Conservation (phyloP, 2,329 filamentous ascomycete genomes). For the Fusarium cicatricum region DNA sequence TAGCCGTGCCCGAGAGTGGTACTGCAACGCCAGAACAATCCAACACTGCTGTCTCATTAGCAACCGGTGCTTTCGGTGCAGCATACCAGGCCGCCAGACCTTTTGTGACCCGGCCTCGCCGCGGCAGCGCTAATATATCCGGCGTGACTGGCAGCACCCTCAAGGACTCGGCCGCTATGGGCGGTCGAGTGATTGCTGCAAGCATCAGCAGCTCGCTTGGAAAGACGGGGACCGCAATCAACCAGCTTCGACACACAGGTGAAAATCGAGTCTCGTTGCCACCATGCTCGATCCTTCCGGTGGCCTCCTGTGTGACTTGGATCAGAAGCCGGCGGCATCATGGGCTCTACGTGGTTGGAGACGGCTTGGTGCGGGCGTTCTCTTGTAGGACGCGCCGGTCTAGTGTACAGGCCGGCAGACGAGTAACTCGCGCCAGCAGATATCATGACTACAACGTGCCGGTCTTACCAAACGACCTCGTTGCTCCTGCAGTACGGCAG, state of each 20-base stretch:
- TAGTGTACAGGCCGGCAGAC: slow-evolving; percentile 61
- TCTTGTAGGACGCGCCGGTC: slow-evolving; percentile 64
- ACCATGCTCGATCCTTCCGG: slow-evolving; percentile 59
- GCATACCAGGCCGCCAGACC: slow-evolving; percentile 74
- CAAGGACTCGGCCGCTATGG: slow-evolving; percentile 71
- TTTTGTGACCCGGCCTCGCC: slow-evolving; percentile 63
- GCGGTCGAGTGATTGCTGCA: slow-evolving; percentile 75
- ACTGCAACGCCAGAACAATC: slow-evolving; percentile 59
- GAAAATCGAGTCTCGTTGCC: slow-evolving; percentile 79
- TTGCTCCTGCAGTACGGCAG: slow-evolving; percentile 64
- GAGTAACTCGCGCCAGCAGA: slow-evolving; percentile 63
- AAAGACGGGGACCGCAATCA: slow-evolving; percentile 75
- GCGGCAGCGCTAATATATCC: slow-evolving; percentile 53
- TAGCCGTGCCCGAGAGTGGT: slow-evolving; percentile 53
- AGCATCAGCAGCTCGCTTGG: slow-evolving; percentile 78
- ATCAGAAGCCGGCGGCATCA: slow-evolving; percentile 69
- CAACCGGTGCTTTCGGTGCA: slow-evolving; percentile 74
- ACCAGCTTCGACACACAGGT: slow-evolving; percentile 75
- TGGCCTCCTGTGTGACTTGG: slow-evolving; percentile 70
- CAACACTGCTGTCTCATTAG: slow-evolving; percentile 70
- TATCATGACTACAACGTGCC: slow-evolving; percentile 74
- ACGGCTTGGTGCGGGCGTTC: slow-evolving; percentile 72
- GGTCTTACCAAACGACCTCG: slow-evolving; percentile 65
- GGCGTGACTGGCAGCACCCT: slow-evolving; percentile 54
- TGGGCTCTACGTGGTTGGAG: slow-evolving; percentile 70